Evolutionary conservation across 371 early-diverging fungal genomes (phyloP), one percentile per base, ranked within the genome.

Genomic region (Phascolomyces articulosus): DNA sequence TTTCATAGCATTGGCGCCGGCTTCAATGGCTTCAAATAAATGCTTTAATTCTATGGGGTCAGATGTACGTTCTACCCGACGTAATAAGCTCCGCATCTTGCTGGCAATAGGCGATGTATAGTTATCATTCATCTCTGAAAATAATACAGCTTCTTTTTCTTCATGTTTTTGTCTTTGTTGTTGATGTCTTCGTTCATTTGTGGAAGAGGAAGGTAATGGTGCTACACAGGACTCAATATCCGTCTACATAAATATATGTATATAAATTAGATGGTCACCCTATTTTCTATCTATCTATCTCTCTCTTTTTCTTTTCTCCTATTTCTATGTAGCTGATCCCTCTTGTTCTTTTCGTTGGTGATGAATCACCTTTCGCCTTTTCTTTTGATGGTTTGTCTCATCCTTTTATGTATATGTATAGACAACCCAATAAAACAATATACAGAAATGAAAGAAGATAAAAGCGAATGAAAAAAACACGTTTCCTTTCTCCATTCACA

Each of bases 21-120:
- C 60, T 53, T 68, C 65, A 27, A 79, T 73, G 8, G 74, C 63
- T 26, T 75, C 68, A 55, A 79, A 79, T 15, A 79, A 23, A 2
- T 60, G 21, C 18, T 40, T 57, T 4, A 75, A 55, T 29, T 69
- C 67, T 0, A n/a, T 20, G 13, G 76, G 70, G 65, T 76, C 74
- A 29, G 69, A 53, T 1, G 64, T 48, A 8, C 4, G 2, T 40
- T 67, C 48, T 3, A 72, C 64, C 41, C 53, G 64, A 24, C 65
- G 49, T n/a, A 66, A 60, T 55, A 78, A 29, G 10, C 20, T 18
- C 11, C 38, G 48, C 16, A 63, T 21, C 27, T 63, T 63, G 21
- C 51, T 10, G 4, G 31, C 27, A 61, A 61, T 51, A 23, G 62
- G 53, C 0, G 51, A 47, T 16, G 47, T 47, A 47, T 47, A 47